phyloP scores from a whole-genome alignment of 129 eudicot genomes.

The Mikania micrantha region DNA sequence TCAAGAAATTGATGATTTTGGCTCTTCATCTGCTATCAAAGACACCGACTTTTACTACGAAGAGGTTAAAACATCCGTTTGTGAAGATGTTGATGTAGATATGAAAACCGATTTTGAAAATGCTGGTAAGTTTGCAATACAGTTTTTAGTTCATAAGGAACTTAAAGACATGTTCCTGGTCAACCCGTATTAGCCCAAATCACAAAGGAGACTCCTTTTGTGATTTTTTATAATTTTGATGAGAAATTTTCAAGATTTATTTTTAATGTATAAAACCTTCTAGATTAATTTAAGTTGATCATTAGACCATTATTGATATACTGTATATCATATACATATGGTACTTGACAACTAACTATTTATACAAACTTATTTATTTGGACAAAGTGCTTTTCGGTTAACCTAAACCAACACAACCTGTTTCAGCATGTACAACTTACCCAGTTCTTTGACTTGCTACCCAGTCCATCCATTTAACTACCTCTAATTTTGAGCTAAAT shows the following conservation, averaged over 20 bases:
- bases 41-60: slow-evolving; percentile 29
- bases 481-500: not conserved
- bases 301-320: not conserved
- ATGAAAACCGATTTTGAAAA: slow-evolving; percentile 26
- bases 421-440: not conserved
- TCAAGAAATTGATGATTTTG: slow-evolving; percentile 75
- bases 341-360: not conserved
- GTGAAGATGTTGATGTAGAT: slow-evolving; percentile 29
- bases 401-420: not conserved
- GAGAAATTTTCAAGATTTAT: not conserved
- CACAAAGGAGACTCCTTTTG: not conserved
- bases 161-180: not conserved
- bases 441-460: not conserved
- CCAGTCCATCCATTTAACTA: not conserved
- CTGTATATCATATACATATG: too few species aligned
- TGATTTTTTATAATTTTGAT: not conserved
- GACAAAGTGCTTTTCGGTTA: not conserved
- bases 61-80: slow-evolving; percentile 26
- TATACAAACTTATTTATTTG: not conserved
- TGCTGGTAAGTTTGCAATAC: slow-evolving; percentile 29
- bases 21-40: slow-evolving; percentile 34
- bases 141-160: not conserved
- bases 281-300: not conserved
- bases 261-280: not conserved
- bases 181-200: not conserved